These are phyloP conservation scores for Diaporthe velutina DNA, from an alignment of 2,329 filamentous ascomycete genomes.

Conservation along the genomic window DNA sequence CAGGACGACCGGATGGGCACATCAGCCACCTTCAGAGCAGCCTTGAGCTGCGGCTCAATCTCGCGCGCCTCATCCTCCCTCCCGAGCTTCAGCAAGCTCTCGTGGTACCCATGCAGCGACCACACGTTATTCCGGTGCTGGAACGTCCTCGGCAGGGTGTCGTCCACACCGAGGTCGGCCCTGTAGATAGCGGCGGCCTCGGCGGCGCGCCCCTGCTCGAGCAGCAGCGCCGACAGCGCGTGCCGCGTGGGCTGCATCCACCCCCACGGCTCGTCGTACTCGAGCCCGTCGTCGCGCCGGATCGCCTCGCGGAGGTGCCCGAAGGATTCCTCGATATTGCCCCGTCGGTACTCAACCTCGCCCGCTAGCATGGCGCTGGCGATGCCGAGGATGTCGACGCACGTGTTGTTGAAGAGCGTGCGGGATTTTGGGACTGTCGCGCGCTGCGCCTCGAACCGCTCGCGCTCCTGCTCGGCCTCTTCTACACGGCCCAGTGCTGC, in stretches of 20 bases:
- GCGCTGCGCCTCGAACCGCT: slow-evolving; percentile 64
- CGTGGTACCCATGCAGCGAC: slow-evolving; percentile 80
- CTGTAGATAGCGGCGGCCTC: slow-evolving; percentile 70
- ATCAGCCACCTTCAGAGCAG: slow-evolving; percentile 69
- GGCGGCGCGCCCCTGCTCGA: slow-evolving; percentile 73
- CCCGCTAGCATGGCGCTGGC: slow-evolving; percentile 78
- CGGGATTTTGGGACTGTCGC: slow-evolving; percentile 68
- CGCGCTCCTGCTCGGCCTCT: slow-evolving; percentile 66
- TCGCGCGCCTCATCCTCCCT: slow-evolving; percentile 54
- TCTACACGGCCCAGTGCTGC: slow-evolving; percentile 69
- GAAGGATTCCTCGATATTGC: slow-evolving; percentile 71
- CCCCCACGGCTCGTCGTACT: slow-evolving; percentile 82
- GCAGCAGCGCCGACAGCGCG: slow-evolving; percentile 76
- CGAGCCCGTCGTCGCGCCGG: slow-evolving; percentile 70
- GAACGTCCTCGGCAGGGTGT: slow-evolving; percentile 72
- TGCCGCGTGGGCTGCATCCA: slow-evolving; percentile 84
- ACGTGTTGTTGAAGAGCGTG: slow-evolving; percentile 78
- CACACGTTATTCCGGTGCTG: slow-evolving; percentile 82
- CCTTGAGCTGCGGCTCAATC: slow-evolving; percentile 58
- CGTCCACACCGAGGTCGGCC: slow-evolving; percentile 71
- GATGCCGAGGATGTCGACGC: slow-evolving; percentile 72
- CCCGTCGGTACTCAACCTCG: slow-evolving; percentile 78
- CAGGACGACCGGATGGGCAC: slow-evolving; percentile 70
- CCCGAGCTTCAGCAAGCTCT: slow-evolving; percentile 72
- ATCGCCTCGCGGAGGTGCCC: slow-evolving; percentile 69